Base-by-base conservation (phyloP, 176 grass and related monocot genomes). In the Carex kokanica region DNA sequence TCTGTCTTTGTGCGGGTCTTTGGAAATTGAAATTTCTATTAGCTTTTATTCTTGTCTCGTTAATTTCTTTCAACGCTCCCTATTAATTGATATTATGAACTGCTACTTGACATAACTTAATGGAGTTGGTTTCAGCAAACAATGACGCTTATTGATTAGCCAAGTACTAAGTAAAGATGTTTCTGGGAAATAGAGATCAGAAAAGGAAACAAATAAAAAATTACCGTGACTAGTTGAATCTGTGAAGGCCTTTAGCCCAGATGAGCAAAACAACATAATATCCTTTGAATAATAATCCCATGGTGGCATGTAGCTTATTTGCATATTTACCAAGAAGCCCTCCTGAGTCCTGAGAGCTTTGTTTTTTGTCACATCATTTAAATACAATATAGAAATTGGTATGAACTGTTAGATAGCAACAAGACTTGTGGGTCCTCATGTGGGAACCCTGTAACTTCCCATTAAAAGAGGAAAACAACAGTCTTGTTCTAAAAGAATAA, bases 311-410 rank as follows among this genome's bases (percentile, higher is more conserved):
- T 63, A 61, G 49, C 38, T 82, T 27, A 64, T 15, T 82, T 82
- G 18, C 21, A 67, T 18, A 82, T 54, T 67, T 67, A 66, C 60
- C n/a, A 49, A 63, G n/a, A 43, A 67, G 17, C 60, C 6, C 13
- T 51, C 41, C 13, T 49, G 20, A 27, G 27, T 27, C 27, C 27
- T 27, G 27, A 54, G 38, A 82, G 29, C 80, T 53, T 78, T 82
- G 60, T 53, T 52, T 31, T 54, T 54, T 68, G 80, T 65, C 23
- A 67, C 38, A 82, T 82, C 79, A 81, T 81, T 36, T 23, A 36
- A 49, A 81, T 62, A 45, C 17, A n/a, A 45, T 45, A 70, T 71
- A 20, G 21, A 7, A 49, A 49, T 49, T 49, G 45, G 2, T 49
- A 13, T 34, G 5, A 77, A 17, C 23, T 56, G 73, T 55, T 31